Conservation (phyloP, 2,329 filamentous ascomycete genomes). For the Trichophyton rubrum region DNA sequence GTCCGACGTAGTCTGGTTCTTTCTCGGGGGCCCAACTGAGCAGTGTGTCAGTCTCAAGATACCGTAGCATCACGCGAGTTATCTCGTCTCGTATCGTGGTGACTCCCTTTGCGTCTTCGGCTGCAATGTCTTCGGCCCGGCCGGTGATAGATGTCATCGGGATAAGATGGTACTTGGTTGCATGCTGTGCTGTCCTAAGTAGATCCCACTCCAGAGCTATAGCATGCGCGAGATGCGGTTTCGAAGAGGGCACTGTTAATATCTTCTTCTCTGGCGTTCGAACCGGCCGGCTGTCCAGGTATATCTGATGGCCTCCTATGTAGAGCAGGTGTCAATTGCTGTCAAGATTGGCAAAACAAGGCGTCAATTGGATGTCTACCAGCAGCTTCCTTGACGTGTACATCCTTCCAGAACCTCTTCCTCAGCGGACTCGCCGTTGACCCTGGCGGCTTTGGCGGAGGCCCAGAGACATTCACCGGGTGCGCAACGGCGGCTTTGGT, state of each 20-base stretch:
- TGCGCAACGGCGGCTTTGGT: conserved; percentile 42
- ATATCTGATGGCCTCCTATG: conserved; percentile 41
- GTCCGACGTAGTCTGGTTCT: conserved; percentile 38
- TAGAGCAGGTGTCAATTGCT: background rate
- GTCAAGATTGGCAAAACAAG: background rate
- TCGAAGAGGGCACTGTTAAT: conserved; percentile 59
- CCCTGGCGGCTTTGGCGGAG: conserved; percentile 45
- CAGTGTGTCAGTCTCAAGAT: conserved; percentile 82
- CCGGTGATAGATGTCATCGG: conserved; percentile 77
- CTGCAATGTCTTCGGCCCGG: conserved; percentile 67
- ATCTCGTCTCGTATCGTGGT: conserved; percentile 50
- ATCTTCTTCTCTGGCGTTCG: conserved; percentile 62
- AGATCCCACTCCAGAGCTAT: conserved; percentile 91
- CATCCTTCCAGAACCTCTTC: conserved; percentile 83
- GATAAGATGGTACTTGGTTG: conserved; percentile 73
- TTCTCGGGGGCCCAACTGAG: conserved; percentile 71
- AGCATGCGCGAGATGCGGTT: conserved; percentile 69
- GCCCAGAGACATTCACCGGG: conserved; percentile 46
- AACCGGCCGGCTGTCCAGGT: conserved; percentile 67
- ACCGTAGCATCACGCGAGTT: conserved; percentile 59
- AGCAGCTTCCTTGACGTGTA: conserved; percentile 53
- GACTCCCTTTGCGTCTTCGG: conserved; percentile 47
- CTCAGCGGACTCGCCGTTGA: conserved; percentile 38
- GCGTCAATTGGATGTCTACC: conserved; percentile 33
- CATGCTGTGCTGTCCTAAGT: conserved; percentile 68